These are phyloP conservation scores for Excoecaria cochinchinensis DNA, from an alignment of 345 rosid genomes.

Conservation along the genomic window DNA sequence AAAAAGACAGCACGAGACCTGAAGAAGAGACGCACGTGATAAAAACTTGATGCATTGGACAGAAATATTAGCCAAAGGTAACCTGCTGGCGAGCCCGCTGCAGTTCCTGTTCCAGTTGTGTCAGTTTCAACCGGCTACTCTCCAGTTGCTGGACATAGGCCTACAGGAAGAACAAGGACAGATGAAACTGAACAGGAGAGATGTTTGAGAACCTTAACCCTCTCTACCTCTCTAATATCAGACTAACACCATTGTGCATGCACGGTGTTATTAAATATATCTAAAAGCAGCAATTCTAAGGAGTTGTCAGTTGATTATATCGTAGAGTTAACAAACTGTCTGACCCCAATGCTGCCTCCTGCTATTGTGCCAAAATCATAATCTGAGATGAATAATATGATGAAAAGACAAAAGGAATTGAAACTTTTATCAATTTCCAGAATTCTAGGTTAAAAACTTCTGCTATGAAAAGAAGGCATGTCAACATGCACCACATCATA, in stretches of 20 bases:
- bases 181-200: conserved; percentile 8
- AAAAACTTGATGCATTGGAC: background rate
- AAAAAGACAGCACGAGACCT: background rate
- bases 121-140: conserved; percentile 90
- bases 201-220: background rate
- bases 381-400: no score
- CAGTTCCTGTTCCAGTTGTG: conserved; percentile 95
- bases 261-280: no score
- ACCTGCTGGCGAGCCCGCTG: conserved; percentile 99
- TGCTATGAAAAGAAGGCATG: background rate
- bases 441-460: background rate
- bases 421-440: no score
- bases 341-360: no score
- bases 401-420: no score
- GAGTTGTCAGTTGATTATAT: background rate
- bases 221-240: background rate
- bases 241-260: background rate
- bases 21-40: background rate
- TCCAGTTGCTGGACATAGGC: conserved; percentile 99
- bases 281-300: background rate
- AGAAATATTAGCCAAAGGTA: conserved; percentile 23
- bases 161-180: conserved; percentile 36
- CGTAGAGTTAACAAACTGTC: background rate
- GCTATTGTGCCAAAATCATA: no score
- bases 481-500: background rate